phyloP scores from a whole-genome alignment of 108 stramenopile genomes.

The Hondaea fermentalgiana region DNA sequence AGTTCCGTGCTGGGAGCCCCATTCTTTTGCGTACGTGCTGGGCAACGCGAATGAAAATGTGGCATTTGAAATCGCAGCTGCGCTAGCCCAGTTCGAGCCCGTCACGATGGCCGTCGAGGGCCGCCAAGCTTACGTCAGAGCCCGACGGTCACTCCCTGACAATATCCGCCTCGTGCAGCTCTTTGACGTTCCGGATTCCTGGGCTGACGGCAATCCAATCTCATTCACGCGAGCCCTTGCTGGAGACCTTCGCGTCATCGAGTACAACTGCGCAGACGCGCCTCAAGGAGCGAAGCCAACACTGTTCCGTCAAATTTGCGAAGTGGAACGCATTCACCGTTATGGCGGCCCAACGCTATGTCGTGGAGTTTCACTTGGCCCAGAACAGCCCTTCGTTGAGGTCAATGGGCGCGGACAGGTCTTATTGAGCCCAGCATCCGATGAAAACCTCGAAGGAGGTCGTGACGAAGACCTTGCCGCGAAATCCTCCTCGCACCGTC shows the following conservation, averaged over 20 bases:
- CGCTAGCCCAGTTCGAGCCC: slow-evolving; percentile 2
- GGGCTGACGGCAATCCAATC: not conserved
- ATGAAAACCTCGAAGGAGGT: not conserved
- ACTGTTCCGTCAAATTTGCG: not conserved
- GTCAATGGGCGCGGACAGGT: not conserved
- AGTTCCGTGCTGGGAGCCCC: not conserved
- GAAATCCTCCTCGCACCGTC: not conserved
- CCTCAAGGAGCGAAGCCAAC: not conserved
- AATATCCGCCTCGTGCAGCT: not conserved
- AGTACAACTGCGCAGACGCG: not conserved
- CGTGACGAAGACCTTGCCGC: not conserved
- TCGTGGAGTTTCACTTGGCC: not conserved
- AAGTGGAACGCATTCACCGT: not conserved
- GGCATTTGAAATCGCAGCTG: not conserved
- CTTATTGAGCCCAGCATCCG: not conserved
- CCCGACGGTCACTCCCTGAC: not conserved
- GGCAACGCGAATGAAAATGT: not conserved
- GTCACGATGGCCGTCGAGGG: not conserved
- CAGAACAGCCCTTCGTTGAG: not conserved
- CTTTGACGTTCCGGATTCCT: not conserved
- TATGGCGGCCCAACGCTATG: not conserved
- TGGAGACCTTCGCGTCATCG: not conserved
- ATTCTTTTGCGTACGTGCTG: not conserved
- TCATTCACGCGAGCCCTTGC: not conserved
- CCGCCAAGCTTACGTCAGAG: not conserved